A percentile compares a stretch with the other conserved stretches of the same genome.
These are phyloP conservation scores for Cetradonia linearis DNA, from an alignment of 495 filamentous ascomycete species.

Conservation along the genomic window DNA sequence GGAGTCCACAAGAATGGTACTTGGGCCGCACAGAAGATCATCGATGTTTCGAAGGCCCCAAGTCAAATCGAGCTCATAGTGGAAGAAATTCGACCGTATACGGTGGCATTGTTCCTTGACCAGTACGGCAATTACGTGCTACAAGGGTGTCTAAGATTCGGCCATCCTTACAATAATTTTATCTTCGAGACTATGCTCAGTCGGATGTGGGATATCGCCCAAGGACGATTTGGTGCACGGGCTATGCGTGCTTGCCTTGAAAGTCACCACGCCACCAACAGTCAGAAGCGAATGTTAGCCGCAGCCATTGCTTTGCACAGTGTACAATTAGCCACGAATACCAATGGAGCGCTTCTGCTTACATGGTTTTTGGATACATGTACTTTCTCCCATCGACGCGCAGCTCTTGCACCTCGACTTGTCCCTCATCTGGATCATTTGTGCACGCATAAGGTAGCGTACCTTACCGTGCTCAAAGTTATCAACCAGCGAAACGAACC, in stretches of 20 bases:
- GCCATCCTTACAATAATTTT: constrained; percentile 79
- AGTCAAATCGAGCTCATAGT: constrained; percentile 78
- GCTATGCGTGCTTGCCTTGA: constrained; percentile 96
- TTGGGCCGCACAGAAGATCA: constrained; percentile 98
- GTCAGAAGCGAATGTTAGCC: constrained; percentile 90
- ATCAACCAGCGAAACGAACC: constrained; percentile 96
- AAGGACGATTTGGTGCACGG: constrained; percentile 87
- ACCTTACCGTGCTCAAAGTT: constrained; percentile 92
- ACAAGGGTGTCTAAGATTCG: constrained; percentile 90
- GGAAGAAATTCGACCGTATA: constrained; percentile 71
- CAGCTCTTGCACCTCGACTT: constrained; percentile 82
- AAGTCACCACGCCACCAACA: constrained; percentile 88
- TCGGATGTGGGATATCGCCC: constrained; percentile 87
- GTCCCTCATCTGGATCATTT: constrained; percentile 95
- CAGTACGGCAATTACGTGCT: constrained; percentile 98
- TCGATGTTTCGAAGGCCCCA: constrained; percentile 82
- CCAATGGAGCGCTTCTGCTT: constrained; percentile 84
- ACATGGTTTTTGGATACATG: constrained; percentile 99
- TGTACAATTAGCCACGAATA: constrained; percentile 91
- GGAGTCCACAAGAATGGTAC: constrained; percentile 98
- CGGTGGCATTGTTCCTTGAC: constrained; percentile 83
- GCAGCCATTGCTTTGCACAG: constrained; percentile 92
- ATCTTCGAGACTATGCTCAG: constrained; percentile 97
- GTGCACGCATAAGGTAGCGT: constrained; percentile 97
- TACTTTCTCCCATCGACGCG: constrained; percentile 85